These are phyloP conservation scores for Dendrobium huoshanense DNA, from an alignment of 106 monocot genomes.

Conservation along the genomic window DNA sequence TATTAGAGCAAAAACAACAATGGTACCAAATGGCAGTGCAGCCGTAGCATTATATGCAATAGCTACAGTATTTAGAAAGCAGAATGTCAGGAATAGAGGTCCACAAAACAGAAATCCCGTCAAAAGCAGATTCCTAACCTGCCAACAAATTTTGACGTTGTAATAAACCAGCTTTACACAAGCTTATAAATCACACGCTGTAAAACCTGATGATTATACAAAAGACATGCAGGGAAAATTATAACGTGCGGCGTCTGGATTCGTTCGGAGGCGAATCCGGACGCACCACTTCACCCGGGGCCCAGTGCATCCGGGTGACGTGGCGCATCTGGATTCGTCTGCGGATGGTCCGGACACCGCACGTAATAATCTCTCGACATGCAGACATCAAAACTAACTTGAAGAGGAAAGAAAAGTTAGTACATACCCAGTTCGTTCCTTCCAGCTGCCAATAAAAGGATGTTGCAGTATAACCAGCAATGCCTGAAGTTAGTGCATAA, in stretches of 20 bases:
- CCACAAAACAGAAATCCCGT: constrained; percentile 50
- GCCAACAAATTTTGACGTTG: background rate
- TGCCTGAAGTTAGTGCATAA: constrained; percentile 23
- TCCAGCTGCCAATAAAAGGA: constrained; percentile 23
- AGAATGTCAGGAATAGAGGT: constrained; percentile 59
- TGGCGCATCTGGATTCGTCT: too few species aligned
- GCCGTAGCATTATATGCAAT: constrained; percentile 27
- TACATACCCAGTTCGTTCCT: constrained; percentile 26
- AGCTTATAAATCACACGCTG: too few species aligned
- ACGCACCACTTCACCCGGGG: too few species aligned
- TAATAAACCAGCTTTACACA: background rate
- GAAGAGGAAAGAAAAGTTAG: background rate
- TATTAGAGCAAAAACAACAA: constrained; percentile 34
- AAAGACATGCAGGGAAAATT: too few species aligned
- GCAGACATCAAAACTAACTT: too few species aligned
- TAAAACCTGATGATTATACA: too few species aligned
- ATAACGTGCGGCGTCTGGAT: too few species aligned
- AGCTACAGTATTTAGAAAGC: constrained; percentile 68
- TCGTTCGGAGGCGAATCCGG: too few species aligned
- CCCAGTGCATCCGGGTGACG: too few species aligned
- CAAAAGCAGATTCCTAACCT: constrained; percentile 19
- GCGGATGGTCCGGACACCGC: too few species aligned
- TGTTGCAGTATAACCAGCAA: constrained; percentile 22
- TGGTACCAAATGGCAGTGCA: constrained; percentile 24
- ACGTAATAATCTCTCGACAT: too few species aligned